Evolutionary conservation across 805 yeast genomes (phyloP), one percentile per base, ranked within the genome.

Genomic region (Wickerhamia fluorescens): DNA sequence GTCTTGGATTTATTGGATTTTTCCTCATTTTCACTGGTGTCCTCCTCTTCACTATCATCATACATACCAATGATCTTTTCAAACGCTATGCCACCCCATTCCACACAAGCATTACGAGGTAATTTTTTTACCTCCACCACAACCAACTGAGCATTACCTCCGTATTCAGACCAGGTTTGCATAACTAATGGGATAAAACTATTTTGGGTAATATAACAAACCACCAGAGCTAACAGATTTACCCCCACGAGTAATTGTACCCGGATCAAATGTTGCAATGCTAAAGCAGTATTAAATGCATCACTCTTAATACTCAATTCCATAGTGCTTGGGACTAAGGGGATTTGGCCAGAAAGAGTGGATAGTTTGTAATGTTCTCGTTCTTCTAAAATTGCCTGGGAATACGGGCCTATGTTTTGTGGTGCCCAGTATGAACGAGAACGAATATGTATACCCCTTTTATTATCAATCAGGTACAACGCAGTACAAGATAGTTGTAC

Each of bases 401-500:
- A 89, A 49, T 92, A 92, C 0, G 98, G 98, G 0, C 98, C 98
- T 25, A 92, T 92, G 42, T 92, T 92, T 20, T 95, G 89, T 0
- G 98, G 98, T 0, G 96, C 97, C 98, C 98, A 92, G 51, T 83
- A 88, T 23, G 96, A 87, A 35, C 88, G 67, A 1, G 96, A 87
- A 44, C 92, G 89, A 6, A 92, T 86, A 47, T 92, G 97, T 10
- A 89, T 59, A 1, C 97, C 96, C 17, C 57, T 58, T 41, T 80
- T 80, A 26, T 27, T 6, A 11, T 20, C 8, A 6, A 34, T 24
- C 18, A 56, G 44, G 15, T 53, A 40, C 11, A 75, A 44, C 0
- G 70, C 68, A 9, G 70, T 59, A 10, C 80, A 75, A 0, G 96
- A 83, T 7, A 88, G 47, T 42, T 75, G 81, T 5, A 78, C 47